Evolutionary conservation across 345 rosid genomes (phyloP).

Genomic region (Eucalyptus dawsonii): DNA sequence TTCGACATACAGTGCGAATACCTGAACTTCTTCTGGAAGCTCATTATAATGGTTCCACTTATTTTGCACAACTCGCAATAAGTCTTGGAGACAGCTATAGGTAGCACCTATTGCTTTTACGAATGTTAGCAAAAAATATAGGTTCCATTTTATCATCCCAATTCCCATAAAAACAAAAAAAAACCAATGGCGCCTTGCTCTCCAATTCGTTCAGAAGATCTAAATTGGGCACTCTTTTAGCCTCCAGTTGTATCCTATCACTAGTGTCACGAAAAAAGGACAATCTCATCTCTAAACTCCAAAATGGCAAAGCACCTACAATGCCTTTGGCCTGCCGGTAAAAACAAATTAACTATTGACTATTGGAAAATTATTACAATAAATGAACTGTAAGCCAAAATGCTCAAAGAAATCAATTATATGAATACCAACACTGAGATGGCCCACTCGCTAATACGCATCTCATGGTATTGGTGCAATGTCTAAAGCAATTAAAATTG

Average conservation of each 20-base stretch:
- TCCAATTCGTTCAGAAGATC: accelerated
- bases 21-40: conserved; percentile 81
- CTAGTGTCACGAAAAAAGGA: no score
- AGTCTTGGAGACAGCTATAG: conserved; percentile 56
- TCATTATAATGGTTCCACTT: conserved; percentile 29
- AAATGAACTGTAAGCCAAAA: accelerated
- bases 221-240: no score
- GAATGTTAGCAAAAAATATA: conserved; percentile 40
- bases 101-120: no score
- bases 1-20: not conserved
- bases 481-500: not conserved
- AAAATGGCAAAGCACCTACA: no score
- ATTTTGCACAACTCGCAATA: conserved; percentile 70
- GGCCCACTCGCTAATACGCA: not conserved
- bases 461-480: accelerated
- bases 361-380: not conserved
- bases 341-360: not conserved
- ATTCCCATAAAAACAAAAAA: no score
- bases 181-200: conserved; percentile 37
- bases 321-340: no score
- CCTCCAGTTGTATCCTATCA: no score
- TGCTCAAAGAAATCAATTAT: not conserved
- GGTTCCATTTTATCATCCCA: conserved; percentile 81
- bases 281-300: no score
- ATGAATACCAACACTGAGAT: not conserved